A percentile compares a stretch with the other conserved stretches of the same genome.
These are phyloP conservation scores for Begonia masoniana DNA, from an alignment of 306 rosid genomes.

Conservation along the genomic window DNA sequence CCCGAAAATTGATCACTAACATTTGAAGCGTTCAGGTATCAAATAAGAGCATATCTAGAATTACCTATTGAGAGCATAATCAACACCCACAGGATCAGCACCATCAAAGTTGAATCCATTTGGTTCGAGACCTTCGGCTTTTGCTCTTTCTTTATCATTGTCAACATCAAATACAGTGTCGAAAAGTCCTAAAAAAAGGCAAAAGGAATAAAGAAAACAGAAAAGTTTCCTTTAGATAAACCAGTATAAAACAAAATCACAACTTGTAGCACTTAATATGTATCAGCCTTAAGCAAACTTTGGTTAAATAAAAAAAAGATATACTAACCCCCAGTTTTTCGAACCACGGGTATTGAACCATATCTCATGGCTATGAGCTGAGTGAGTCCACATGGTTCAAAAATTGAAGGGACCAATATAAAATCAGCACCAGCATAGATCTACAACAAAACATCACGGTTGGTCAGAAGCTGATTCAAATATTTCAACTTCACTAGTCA, in stretches of 20 bases:
- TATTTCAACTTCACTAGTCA: not conserved
- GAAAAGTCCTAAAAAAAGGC: constrained; percentile 47
- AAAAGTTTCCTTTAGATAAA: not conserved
- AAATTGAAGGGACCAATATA: constrained; percentile 89
- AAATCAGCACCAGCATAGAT: constrained; percentile 95
- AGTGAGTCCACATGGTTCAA: constrained; percentile 98
- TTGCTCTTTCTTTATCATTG: constrained; percentile 70
- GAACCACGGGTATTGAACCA: constrained; percentile 88
- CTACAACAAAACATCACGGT: constrained; percentile 19
- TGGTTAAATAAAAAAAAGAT: not conserved
- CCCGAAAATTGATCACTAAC: no score
- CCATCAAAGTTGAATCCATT: constrained; percentile 92
- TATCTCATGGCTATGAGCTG: constrained; percentile 98
- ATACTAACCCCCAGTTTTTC: constrained; percentile 75
- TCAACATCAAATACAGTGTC: constrained; percentile 87
- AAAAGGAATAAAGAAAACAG: not conserved
- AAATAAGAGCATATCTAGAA: not conserved
- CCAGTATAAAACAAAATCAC: not conserved
- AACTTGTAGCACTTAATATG: not conserved
- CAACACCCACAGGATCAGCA: constrained; percentile 78
- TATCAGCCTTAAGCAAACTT: no score
- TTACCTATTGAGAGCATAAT: constrained; percentile 88
- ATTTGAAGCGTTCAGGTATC: no score
- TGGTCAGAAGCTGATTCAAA: not conserved
- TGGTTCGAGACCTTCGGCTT: constrained; percentile 65